Percentiles rank a stretch among this genome's conserved stretches.
Evolutionary conservation across 345 rosid species (phyloP).

Genomic region (Eucalyptus globulus): DNA sequence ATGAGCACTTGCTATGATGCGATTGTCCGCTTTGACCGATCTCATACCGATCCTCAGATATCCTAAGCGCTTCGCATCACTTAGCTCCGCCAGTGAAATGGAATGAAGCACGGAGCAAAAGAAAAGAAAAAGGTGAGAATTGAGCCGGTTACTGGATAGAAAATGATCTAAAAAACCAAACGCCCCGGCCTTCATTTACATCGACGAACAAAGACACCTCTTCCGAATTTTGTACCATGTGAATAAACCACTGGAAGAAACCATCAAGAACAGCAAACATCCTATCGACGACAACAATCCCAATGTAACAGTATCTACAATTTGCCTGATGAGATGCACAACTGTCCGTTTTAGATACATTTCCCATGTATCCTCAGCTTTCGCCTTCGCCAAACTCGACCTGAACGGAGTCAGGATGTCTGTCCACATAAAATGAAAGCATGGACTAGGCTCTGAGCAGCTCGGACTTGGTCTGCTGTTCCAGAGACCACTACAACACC

Average conservation of each 20-base stretch:
- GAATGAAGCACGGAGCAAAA: neutral
- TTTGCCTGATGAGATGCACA: neutral
- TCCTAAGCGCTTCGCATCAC: neutral
- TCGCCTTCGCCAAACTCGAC: neutral
- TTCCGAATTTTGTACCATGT: neutral
- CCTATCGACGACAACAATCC: neutral
- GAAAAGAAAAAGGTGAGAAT: neutral
- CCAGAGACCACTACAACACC: constrained; percentile 55
- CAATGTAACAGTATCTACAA: neutral
- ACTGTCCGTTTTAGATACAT: neutral
- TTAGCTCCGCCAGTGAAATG: neutral
- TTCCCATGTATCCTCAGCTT: neutral
- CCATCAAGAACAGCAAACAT: neutral
- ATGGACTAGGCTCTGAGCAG: constrained; percentile 68
- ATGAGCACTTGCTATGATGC: neutral
- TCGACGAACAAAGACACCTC: neutral
- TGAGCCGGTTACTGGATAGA: neutral
- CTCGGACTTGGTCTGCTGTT: constrained; percentile 45
- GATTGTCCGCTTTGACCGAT: neutral
- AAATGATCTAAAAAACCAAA: neutral
- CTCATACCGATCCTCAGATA: neutral
- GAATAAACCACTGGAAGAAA: neutral
- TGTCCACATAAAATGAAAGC: constrained; percentile 53
- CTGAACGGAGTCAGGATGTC: neutral
- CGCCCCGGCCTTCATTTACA: neutral